Base-by-base conservation (phyloP, 2,329 filamentous ascomycete genomes). In the Aspergillus tanneri region DNA sequence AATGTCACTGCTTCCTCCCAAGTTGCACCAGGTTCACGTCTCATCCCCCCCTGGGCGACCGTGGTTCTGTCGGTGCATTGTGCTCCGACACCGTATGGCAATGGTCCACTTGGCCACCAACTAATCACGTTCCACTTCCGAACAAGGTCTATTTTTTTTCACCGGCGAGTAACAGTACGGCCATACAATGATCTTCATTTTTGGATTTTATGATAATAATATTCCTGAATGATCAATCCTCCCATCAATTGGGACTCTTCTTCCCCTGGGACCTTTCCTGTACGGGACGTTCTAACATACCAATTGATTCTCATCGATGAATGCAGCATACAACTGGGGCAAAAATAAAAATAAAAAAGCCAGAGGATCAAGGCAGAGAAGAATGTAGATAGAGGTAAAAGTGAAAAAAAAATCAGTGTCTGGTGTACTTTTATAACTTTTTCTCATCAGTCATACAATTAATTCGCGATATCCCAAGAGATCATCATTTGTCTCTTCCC, bases 21-120 rank as follows among this genome's bases (percentile, higher is more conserved):
- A 10, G 14, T 22, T 18, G 19, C 14, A 14, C 10, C n/a, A 24
- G 8, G 9, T 14, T 25, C 16, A 19, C 2, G 19, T 40, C 16
- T 40, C 24, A 18, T 23, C 16, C 30, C 25, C 23, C 37, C 37
- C 32, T 18, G 21, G 12, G 12, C 19, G 19, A 22, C 21, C 21
- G 32, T 37, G 44, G 40, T 45, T 47, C 46, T 43, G 39, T 50
- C 65, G 65, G 65, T 55, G 50, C 63, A 67, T 61, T 49, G 64
- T 67, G 62, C 64, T 67, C 65, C 65, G 65, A 49, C 40, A 46
- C 40, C 30, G 30, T 18, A 34, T 19, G 30, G 30, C 24, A 46
- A 27, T 39, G 51, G 47, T 50, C 53, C 48, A 53, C 50, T 43
- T 45, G 35, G 41, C 39, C 39, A 11, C 16, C 25, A 37, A 25